phyloP scores from a whole-genome alignment of 768 basidiomycete species.

The Boletus vermiculosoides region DNA sequence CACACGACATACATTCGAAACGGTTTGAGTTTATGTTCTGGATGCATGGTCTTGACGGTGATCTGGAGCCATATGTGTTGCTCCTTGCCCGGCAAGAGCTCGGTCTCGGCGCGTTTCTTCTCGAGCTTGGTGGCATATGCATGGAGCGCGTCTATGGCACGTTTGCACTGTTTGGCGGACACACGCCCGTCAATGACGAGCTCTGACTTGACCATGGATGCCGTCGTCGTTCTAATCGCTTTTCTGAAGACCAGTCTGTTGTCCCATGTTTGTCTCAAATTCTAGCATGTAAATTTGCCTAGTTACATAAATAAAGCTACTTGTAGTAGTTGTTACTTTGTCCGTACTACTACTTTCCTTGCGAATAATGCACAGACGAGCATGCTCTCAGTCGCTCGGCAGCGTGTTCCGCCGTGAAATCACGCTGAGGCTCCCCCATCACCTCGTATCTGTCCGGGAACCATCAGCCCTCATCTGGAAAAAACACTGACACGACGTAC shows the following conservation, averaged over 20 bases:
- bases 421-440: conserved; percentile 88
- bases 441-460: conserved; percentile 66
- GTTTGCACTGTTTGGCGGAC: conserved; percentile 67
- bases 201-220: conserved; percentile 44
- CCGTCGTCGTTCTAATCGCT: not conserved
- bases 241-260: conserved; percentile 7
- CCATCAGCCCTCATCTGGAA: not conserved
- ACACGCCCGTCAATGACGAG: conserved; percentile 74
- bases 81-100: conserved; percentile 76
- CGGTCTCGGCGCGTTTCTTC: conserved; percentile 63
- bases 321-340: too few species aligned
- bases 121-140: conserved; percentile 65
- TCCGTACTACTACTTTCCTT: not conserved
- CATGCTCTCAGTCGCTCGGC: conserved; percentile 59
- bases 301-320: too few species aligned
- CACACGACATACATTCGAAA: conserved; percentile 66
- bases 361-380: conserved; percentile 58
- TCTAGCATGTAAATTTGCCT: too few species aligned
- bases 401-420: conserved; percentile 87
- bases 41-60: conserved; percentile 78
- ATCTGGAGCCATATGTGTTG: conserved; percentile 89
- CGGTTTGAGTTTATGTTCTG: conserved; percentile 76
- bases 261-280: conserved; percentile 16
- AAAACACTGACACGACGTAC: conserved; percentile 39
- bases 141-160: conserved; percentile 77